Conservation (phyloP, 2,329 filamentous ascomycete species). For the Fusarium cicatricum region DNA sequence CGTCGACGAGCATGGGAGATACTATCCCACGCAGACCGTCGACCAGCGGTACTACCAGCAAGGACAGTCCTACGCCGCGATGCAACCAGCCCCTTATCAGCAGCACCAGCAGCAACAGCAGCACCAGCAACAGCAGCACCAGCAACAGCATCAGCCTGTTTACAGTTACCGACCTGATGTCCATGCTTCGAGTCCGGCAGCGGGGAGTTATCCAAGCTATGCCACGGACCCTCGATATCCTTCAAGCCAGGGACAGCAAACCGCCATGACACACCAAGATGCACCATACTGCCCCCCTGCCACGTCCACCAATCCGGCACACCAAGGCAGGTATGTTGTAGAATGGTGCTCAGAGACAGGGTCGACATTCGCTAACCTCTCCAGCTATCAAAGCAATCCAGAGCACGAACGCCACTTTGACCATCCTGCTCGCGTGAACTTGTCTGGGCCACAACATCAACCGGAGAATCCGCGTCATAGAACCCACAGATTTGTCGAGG, state of each 20-base stretch:
- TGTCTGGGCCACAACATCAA: background rate
- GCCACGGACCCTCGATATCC: background rate
- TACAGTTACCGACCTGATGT: background rate
- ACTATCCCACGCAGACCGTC: background rate
- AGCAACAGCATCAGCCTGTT: conserved; percentile 1
- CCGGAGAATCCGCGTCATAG: background rate
- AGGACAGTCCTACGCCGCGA: background rate
- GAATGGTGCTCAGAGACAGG: background rate
- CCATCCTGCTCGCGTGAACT: background rate
- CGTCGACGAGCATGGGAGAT: background rate
- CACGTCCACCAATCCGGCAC: conserved; percentile 6
- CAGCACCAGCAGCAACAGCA: background rate
- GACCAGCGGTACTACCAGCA: background rate
- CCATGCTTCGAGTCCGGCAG: background rate
- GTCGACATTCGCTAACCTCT: background rate
- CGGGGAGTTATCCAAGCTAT: background rate
- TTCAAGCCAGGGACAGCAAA: background rate
- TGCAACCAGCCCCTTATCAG: background rate
- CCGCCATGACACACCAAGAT: background rate
- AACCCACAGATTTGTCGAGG: conserved; percentile 12
- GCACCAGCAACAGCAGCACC: background rate
- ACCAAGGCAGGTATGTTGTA: conserved; percentile 26
- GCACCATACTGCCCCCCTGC: background rate
- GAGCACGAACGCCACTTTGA: background rate
- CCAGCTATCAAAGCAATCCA: background rate